Conservation (phyloP, 2,329 filamentous ascomycete species). For the Periconia sp. region DNA sequence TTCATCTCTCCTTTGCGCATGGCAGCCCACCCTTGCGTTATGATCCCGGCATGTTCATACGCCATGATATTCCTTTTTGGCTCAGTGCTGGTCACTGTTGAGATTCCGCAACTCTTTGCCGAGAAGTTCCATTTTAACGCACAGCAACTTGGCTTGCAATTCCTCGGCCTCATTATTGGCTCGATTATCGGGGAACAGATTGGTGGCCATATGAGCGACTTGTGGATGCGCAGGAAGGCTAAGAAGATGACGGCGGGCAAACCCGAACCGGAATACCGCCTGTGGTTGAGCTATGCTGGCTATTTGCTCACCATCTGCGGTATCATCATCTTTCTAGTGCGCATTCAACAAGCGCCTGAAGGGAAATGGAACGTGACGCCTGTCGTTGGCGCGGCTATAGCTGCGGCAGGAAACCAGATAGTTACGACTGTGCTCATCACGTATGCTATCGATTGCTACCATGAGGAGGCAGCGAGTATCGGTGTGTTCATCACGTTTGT, state of each 20-base stretch:
- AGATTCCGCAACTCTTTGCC: slow-evolving; percentile 65
- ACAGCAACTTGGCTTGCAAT: slow-evolving; percentile 65
- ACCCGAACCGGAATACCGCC: slow-evolving; percentile 62
- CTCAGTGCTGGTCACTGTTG: slow-evolving; percentile 61
- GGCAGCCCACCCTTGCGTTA: slow-evolving; percentile 53
- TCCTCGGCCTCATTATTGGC: slow-evolving; percentile 63
- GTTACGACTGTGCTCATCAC: slow-evolving; percentile 66
- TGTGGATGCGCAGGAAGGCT: slow-evolving; percentile 56
- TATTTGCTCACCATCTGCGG: slow-evolving; percentile 59
- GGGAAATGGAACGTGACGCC: slow-evolving; percentile 63
- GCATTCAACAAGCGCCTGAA: slow-evolving; percentile 51
- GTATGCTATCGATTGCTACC: slow-evolving; percentile 65
- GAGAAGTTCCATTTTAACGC: slow-evolving; percentile 63
- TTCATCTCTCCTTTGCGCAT: slow-evolving; percentile 61
- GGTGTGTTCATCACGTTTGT: slow-evolving; percentile 66
- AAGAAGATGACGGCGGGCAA: slow-evolving; percentile 38
- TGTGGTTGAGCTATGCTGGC: slow-evolving; percentile 64
- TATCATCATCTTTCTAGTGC: slow-evolving; percentile 61
- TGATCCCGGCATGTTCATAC: slow-evolving; percentile 60
- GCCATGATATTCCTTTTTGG: slow-evolving; percentile 64
- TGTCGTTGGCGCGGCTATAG: slow-evolving; percentile 58
- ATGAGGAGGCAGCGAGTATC: slow-evolving; percentile 58
- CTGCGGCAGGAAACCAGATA: slow-evolving; percentile 64
- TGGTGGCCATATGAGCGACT: slow-evolving; percentile 60
- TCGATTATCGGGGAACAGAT: slow-evolving; percentile 64